Base-by-base conservation (phyloP, 2,329 filamentous ascomycete species). In the Cylindrodendrum hubeiense region DNA sequence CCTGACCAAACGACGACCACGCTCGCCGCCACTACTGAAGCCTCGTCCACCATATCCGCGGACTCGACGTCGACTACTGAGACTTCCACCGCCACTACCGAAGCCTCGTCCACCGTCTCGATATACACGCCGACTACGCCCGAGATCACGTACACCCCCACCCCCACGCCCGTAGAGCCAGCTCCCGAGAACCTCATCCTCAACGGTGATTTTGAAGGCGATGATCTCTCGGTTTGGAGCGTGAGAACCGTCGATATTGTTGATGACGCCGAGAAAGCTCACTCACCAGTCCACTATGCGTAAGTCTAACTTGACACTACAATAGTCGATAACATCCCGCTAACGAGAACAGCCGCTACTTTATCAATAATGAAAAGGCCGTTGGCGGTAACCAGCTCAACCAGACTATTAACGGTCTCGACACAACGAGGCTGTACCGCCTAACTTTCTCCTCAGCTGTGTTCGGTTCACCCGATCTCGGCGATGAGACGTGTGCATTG, bases 341-440 rank as follows among this genome's bases (percentile, higher is more conserved):
- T 67, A 53, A 67, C 24, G 50, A 10, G 26, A 49, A 1, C 17
- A 67, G 62, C 21, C 30, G 10, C 1, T 67, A 30, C 24, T 2
- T 8, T 3, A n/a, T 65, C 30, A 9, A 55, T 5, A n/a, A 60
- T 21, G 3, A 47, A 3, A 19, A 13, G 1, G 65, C n/a, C 37
- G 19, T 3, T 3, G 57, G 57, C 39, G 65, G 65, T 30, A 62
- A 65, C 19, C 26, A 59, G 0, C 28, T 65, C 1, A 67, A 65
- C 39, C 65, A 65, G 24, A 65, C 65, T 22, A 34, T 67, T 39
- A 59, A 26, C 41, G 61, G 22, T 2, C 54, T 63, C 33, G 55
- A 60, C n/a, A 33, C 17, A 5, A 15, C 30, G 10, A 15, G 19
- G 4, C 33, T 54, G 12, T 59, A 54, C 41, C 54, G 55, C 34